phyloP scores from a whole-genome alignment of 2,329 filamentous ascomycete genomes.

The Fusarium bactridioides region DNA sequence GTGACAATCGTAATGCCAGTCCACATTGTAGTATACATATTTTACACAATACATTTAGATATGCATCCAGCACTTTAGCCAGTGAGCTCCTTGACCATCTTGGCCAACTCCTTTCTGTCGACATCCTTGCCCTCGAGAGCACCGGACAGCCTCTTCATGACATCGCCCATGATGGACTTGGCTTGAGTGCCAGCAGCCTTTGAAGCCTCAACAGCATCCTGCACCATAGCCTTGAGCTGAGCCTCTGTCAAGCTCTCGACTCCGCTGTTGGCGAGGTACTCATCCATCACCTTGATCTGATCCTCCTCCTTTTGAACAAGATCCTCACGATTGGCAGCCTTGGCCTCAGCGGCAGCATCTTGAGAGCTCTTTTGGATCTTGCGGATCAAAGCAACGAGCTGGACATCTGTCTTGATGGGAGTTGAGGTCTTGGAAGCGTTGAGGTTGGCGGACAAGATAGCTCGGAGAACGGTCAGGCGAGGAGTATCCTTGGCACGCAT shows the following conservation, averaged over 20 bases:
- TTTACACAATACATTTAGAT: constrained; percentile 26
- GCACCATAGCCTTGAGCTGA: constrained; percentile 64
- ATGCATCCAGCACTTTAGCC: constrained; percentile 10
- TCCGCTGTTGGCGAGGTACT: constrained; percentile 67
- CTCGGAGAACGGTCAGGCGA: constrained; percentile 73
- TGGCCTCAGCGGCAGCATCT: constrained; percentile 70
- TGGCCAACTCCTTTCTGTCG: constrained; percentile 67
- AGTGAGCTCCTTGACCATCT: constrained; percentile 64
- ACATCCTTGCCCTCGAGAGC: constrained; percentile 69
- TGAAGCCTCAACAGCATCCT: constrained; percentile 59
- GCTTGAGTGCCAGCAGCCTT: constrained; percentile 53
- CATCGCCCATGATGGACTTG: constrained; percentile 63
- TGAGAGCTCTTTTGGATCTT: constrained; percentile 66
- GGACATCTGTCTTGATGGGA: constrained; percentile 75
- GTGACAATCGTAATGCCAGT: constrained; percentile 1
- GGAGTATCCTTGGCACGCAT: constrained; percentile 71
- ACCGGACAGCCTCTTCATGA: constrained; percentile 68
- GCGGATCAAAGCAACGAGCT: constrained; percentile 72
- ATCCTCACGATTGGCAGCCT: constrained; percentile 69
- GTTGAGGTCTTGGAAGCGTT: constrained; percentile 77
- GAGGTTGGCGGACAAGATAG: constrained; percentile 72
- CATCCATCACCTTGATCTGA: constrained; percentile 70
- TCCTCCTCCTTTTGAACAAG: constrained; percentile 74
- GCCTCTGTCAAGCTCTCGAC: constrained; percentile 66
- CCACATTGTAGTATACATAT: constrained; percentile 36